Base-by-base conservation (phyloP, 2,329 filamentous ascomycete genomes). In the Aureobasidium mangrovei region DNA sequence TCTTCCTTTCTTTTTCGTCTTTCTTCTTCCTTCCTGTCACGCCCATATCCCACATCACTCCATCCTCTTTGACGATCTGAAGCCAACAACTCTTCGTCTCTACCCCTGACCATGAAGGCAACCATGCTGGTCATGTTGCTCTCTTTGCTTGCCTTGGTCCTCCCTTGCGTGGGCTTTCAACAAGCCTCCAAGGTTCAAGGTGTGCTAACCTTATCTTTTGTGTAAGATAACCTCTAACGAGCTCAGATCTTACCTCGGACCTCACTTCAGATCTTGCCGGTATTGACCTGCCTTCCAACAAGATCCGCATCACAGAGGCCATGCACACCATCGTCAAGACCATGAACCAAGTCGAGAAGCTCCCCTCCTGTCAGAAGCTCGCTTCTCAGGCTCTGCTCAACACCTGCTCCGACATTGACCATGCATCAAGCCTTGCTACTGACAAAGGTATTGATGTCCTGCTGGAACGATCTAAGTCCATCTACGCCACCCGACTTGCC, bases 401-500 rank as follows among this genome's bases (percentile, higher is more conserved):
- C 47, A 77, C 77, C 33, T 83, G 80, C 61, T 72, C 78, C 59
- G 66, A 70, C 0, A 67, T 81, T 28, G 71, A 75, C 6, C 64
- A 62, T 27, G 45, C 36, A 42, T 60, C 60, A n/a, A 59, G 63
- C n/a, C 58, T 63, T 4, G 56, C 54, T 46, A 40, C 59, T 4
- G 61, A 65, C 3, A 40, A 64, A 52, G 60, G 66, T 46, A 43
- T 63, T 24, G 63, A 66, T 60, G 46, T 63, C 47, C 59, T 61
- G 2, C 65, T 76, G 39, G 76, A 75, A 54, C 65, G 67, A 54
- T 68, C 71, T 57, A 79, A 76, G 58, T 79, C 79, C 4, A 72
- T 80, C 32, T 85, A 83, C 58, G 81, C 82, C 2, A 77, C 78
- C 7, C 77, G 81, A 42, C 71, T 85, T 12, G 81, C 83, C 8